phyloP scores from a whole-genome alignment of 202 grass and related monocot species.

The Eragrostis tef region DNA sequence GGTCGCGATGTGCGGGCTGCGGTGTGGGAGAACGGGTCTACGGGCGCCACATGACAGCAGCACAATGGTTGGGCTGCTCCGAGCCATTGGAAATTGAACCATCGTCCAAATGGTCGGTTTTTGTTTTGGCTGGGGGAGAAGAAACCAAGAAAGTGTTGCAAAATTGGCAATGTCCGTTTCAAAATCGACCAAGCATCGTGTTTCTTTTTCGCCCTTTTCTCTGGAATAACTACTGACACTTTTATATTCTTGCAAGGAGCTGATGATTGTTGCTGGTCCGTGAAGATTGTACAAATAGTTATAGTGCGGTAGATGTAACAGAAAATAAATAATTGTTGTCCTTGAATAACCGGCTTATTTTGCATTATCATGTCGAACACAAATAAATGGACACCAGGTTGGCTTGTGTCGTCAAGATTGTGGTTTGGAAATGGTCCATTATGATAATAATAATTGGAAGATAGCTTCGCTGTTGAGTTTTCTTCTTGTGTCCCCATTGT shows the following conservation, averaged over 20 bases:
- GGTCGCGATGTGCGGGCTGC: not conserved
- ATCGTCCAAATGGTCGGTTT: conserved; percentile 7
- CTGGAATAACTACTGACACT: too few species aligned
- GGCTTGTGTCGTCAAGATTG: conserved; percentile 2
- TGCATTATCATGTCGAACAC: not conserved
- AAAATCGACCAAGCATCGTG: too few species aligned
- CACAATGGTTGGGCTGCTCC: not conserved
- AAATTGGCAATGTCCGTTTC: too few species aligned
- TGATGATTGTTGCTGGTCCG: too few species aligned
- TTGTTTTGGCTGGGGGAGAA: not conserved
- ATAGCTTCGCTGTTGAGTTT: not conserved
- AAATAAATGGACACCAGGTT: not conserved
- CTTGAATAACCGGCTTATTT: not conserved
- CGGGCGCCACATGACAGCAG: conserved; percentile 16
- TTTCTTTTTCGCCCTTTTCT: too few species aligned
- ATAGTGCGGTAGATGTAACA: too few species aligned
- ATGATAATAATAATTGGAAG: conserved; percentile 3
- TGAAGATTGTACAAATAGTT: too few species aligned
- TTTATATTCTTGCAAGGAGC: too few species aligned
- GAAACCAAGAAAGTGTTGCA: too few species aligned
- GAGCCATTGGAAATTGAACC: conserved; percentile 1
- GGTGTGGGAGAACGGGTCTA: conserved; percentile 26
- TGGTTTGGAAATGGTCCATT: conserved; percentile 19
- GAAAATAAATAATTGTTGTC: not conserved
- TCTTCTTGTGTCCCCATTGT: not conserved